Percentiles rank a stretch among this genome's conserved stretches.
phyloP scores from a whole-genome alignment of 2,329 filamentous ascomycete species.

The Diaporthe destruens region DNA sequence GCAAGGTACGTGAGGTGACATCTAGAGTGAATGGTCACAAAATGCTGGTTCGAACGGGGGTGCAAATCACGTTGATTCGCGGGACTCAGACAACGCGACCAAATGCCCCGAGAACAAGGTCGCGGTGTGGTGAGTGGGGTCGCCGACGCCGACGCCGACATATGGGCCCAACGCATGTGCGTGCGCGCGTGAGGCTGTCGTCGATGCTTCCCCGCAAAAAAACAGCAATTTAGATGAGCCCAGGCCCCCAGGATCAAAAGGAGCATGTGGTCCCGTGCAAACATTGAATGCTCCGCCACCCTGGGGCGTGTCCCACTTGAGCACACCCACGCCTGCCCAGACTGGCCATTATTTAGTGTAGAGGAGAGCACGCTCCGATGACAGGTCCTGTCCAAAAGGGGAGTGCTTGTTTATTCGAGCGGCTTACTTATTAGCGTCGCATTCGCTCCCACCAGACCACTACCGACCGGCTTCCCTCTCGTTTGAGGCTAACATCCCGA shows the following conservation, averaged over 20 bases:
- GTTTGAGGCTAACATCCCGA: slow-evolving; percentile 2
- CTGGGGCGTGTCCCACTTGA: not conserved
- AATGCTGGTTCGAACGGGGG: not conserved
- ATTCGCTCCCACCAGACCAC: slow-evolving; percentile 18
- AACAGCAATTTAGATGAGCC: slow-evolving; percentile 18
- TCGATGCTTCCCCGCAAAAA: slow-evolving; percentile 14
- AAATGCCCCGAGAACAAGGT: not conserved
- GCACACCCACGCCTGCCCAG: not conserved
- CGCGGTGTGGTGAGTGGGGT: not conserved
- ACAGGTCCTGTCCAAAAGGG: not conserved
- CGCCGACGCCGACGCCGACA: not conserved
- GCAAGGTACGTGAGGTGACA: not conserved
- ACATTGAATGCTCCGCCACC: slow-evolving; percentile 28
- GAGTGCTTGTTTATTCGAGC: not conserved
- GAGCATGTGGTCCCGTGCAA: slow-evolving; percentile 12
- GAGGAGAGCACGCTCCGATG: slow-evolving; percentile 19
- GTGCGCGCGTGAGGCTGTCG: slow-evolving; percentile 12
- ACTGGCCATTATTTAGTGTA: slow-evolving; percentile 10
- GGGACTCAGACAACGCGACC: not conserved
- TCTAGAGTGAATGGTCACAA: not conserved
- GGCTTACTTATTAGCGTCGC: slow-evolving; percentile 7
- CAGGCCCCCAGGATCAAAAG: slow-evolving; percentile 23
- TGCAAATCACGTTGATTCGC: not conserved
- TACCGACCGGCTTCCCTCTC: slow-evolving; percentile 25
- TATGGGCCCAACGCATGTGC: not conserved